Evolutionary conservation across 495 filamentous ascomycete species (phyloP).

Genomic region (Tuber magnatum): DNA sequence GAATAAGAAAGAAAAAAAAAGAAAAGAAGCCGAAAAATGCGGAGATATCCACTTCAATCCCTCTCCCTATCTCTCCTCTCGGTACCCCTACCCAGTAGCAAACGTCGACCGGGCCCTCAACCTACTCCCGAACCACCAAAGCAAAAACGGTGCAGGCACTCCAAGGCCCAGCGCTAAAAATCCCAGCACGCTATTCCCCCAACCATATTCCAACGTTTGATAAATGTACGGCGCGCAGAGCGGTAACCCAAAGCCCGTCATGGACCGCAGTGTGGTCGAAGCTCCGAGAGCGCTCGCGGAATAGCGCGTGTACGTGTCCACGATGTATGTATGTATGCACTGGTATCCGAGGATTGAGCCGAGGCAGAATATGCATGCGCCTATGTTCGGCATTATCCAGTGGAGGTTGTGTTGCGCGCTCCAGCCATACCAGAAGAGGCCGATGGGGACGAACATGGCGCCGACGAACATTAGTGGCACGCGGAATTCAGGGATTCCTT

Average conservation of each 20-base stretch:
- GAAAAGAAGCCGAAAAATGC: not conserved
- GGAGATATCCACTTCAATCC: not conserved
- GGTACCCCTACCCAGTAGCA: not conserved
- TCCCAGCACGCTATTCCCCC: conserved; percentile 1
- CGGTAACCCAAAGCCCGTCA: conserved; percentile 70
- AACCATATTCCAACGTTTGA: not conserved
- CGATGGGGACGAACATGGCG: conserved; percentile 54
- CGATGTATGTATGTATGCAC: conserved; percentile 42
- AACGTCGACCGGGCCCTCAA: not conserved
- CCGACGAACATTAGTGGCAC: conserved; percentile 57
- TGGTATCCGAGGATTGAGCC: conserved; percentile 62
- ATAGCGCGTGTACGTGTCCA: conserved; percentile 64
- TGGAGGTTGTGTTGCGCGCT: conserved; percentile 54
- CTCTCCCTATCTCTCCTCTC: not conserved
- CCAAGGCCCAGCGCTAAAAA: not conserved
- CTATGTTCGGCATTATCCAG: conserved; percentile 70
- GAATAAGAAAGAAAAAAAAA: not conserved
- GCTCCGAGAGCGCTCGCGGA: conserved; percentile 65
- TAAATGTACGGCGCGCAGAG: conserved; percentile 65
- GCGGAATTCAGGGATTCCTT: conserved; percentile 60
- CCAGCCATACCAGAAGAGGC: conserved; percentile 70
- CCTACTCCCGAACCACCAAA: not conserved
- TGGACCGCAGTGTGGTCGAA: conserved; percentile 53
- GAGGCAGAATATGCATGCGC: conserved; percentile 52
- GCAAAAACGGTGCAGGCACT: not conserved